Evolutionary conservation across 2,329 filamentous ascomycete species (phyloP), one percentile per base, ranked within the genome.

Genomic region (Trichoderma sp.): DNA sequence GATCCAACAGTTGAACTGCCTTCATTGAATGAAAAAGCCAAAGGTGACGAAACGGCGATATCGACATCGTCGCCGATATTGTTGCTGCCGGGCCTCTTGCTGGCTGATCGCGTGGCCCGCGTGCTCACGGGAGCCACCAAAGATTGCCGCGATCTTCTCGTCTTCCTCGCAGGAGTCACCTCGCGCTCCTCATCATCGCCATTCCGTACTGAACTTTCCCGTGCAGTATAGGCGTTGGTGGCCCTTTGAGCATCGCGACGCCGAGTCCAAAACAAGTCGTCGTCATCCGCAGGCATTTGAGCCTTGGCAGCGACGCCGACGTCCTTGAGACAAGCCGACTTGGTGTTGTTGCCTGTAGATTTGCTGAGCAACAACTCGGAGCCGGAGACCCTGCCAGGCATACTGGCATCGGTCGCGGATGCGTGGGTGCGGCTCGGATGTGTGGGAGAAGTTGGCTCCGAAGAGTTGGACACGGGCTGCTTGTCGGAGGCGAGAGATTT

Each of bases 41-140:
- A 83, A 2, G 87, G 86, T 58, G 87, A 68, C 21, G 66, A 89
- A 69, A 81, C 80, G 69, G 82, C 79, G 59, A 83, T 81, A 66
- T 89, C 86, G 18, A 82, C 76, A 69, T 88, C 86, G 71, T 89
- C 86, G 76, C 85, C 79, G 63, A 51, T 79, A 51, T 43, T 54
- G 59, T 63, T 63, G 59, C 30, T 66, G 32, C 81, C 75, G 7
- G 83, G 79, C 68, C 86, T 80, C 82, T 88, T 89, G 74, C 79
- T 80, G 24, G 83, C 79, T 16, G 83, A 85, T 49, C 84, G 82
- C 52, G 83, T 86, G 59, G 82, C 79, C 60, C 84, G 79, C 59
- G 77, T 79, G 71, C 76, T 80, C 70, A 76, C 75, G 56, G 76
- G 76, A 59, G 76, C 72, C 66, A 71, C 78, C 72, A 75, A 71